These are phyloP conservation scores for Nemania serpens DNA, from an alignment of 2,329 filamentous ascomycete genomes.

Conservation along the genomic window DNA sequence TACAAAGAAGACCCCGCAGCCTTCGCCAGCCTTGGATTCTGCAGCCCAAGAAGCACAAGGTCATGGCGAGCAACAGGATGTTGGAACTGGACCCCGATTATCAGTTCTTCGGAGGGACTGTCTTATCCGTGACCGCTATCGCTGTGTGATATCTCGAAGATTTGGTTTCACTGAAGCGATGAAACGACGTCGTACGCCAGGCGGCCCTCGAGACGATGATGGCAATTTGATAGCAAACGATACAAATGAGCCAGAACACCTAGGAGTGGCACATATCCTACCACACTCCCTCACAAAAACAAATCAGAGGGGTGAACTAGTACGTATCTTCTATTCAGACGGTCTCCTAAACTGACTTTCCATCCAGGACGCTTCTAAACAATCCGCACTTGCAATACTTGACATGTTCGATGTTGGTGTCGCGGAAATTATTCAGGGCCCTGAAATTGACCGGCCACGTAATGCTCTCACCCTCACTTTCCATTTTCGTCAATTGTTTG, in stretches of 20 bases:
- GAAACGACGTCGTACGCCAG: not conserved
- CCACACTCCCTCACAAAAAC: constrained; percentile 14
- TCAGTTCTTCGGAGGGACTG: constrained; percentile 35
- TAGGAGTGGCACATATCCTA: constrained; percentile 19
- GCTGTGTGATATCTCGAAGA: constrained; percentile 36
- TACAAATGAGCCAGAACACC: not conserved
- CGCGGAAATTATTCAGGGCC: constrained; percentile 44
- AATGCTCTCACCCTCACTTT: constrained; percentile 46
- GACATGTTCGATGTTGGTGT: constrained; percentile 49
- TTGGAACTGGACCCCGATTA: constrained; percentile 33
- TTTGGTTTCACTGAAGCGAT: constrained; percentile 30
- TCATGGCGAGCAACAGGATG: constrained; percentile 28
- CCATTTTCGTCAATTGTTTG: constrained; percentile 39
- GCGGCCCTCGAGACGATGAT: constrained; percentile 34
- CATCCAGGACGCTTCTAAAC: constrained; percentile 36
- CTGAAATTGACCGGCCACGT: constrained; percentile 46
- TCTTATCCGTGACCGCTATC: constrained; percentile 37
- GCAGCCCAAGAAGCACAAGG: constrained; percentile 28
- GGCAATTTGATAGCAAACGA: constrained; percentile 27
- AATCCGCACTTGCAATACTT: constrained; percentile 44
- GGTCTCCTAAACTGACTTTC: constrained; percentile 12
- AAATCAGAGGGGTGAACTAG: not conserved
- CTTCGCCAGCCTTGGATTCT: constrained; percentile 33
- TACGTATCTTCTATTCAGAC: constrained; percentile 3
- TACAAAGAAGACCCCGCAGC: constrained; percentile 34